Evolutionary conservation across 345 rosid genomes (phyloP).

Genomic region (Dipteronia sinensis): DNA sequence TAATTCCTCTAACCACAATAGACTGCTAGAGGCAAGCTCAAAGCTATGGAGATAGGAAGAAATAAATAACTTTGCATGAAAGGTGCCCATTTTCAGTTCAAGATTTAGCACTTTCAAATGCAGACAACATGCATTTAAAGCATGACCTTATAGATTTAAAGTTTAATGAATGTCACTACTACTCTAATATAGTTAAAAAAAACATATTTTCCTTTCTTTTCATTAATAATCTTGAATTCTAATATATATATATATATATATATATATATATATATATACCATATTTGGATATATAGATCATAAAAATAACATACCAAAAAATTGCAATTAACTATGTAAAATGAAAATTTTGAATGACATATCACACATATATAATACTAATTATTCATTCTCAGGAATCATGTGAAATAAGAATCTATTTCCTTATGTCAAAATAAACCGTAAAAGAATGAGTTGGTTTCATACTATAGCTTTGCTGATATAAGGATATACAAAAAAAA

Average conservation of each 20-base stretch:
- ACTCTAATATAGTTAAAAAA: conserved; percentile 20
- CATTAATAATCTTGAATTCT: background rate
- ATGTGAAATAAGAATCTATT: background rate
- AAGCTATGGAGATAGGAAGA: conserved; percentile 19
- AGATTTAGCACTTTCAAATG: conserved; percentile 19
- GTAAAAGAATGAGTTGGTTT: background rate
- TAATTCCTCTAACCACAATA: too few species aligned
- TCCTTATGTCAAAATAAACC: background rate
- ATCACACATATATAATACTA: background rate
- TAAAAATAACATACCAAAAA: background rate
- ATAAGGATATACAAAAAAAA: background rate
- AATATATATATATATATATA: too few species aligned
- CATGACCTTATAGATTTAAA: conserved; percentile 26
- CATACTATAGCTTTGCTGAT: background rate
- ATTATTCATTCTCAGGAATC: background rate
- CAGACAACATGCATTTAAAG: conserved; percentile 27
- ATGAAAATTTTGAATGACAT: background rate
- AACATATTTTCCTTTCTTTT: too few species aligned
- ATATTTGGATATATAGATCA: background rate
- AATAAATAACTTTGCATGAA: conserved; percentile 24
- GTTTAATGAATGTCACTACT: conserved; percentile 29
- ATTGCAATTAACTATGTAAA: background rate
- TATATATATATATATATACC: too few species aligned
- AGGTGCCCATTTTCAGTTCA: conserved; percentile 23
- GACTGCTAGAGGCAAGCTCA: conserved; percentile 12